These are phyloP conservation scores for Calonectria crousiana DNA, from an alignment of 2,329 filamentous ascomycete species.

Conservation along the genomic window DNA sequence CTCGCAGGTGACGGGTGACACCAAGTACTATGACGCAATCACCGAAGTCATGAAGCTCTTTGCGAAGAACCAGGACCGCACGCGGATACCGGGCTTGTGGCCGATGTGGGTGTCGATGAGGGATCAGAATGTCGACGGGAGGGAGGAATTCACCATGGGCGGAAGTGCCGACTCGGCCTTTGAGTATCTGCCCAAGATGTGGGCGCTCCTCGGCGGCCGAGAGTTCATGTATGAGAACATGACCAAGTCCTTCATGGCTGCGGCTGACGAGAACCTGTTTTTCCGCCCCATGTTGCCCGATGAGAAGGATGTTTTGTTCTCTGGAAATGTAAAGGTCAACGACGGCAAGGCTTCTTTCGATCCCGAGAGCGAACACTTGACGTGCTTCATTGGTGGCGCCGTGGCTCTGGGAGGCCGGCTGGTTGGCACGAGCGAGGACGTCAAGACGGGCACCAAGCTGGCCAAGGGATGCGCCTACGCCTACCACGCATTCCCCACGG, in stretches of 20 bases:
- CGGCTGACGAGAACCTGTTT: slow-evolving; percentile 72
- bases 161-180: slow-evolving; percentile 69
- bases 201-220: slow-evolving; percentile 74
- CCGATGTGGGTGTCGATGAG: slow-evolving; percentile 58
- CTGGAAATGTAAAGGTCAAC: slow-evolving; percentile 65
- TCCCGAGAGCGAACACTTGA: slow-evolving; percentile 60
- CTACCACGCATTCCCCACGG: slow-evolving; percentile 65
- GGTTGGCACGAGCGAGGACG: slow-evolving; percentile 66
- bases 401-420: slow-evolving; percentile 72
- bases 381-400: slow-evolving; percentile 76
- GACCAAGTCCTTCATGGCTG: slow-evolving; percentile 69
- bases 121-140: slow-evolving; percentile 66
- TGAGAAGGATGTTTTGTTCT: slow-evolving; percentile 73
- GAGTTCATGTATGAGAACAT: slow-evolving; percentile 72
- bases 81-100: slow-evolving; percentile 81
- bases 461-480: slow-evolving; percentile 69
- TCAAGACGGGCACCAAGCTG: slow-evolving; percentile 62
- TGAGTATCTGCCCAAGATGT: slow-evolving; percentile 72
- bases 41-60: slow-evolving; percentile 79
- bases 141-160: slow-evolving; percentile 64
- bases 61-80: slow-evolving; percentile 74
- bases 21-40: slow-evolving; percentile 83
- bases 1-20: slow-evolving; percentile 77
- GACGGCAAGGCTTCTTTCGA: slow-evolving; percentile 35
- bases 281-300: slow-evolving; percentile 76